Evolutionary conservation across 208 protist genomes (phyloP), one percentile per base, ranked within the genome.

Genomic region (Trypanosoma grayi): DNA sequence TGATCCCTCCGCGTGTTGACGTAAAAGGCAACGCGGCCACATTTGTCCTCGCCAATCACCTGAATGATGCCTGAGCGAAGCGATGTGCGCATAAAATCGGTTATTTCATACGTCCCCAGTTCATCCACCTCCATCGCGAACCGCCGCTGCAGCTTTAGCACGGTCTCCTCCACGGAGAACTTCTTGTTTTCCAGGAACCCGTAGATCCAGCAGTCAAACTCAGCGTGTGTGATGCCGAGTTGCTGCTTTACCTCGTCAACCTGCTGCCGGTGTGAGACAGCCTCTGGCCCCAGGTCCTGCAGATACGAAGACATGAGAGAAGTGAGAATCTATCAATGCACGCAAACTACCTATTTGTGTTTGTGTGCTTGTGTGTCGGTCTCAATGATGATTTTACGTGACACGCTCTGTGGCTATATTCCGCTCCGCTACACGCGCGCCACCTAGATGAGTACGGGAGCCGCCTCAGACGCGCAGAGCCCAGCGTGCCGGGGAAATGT

Each of bases 141-240:
- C 13, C 84, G 73, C 25, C 84, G 73, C 13, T 86, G 74, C 28
- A 91, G 59, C 54, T 91, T 91, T 10, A 65, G 69, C 11, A 91
- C 78, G 11, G 84, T 86, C 44, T 87, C 80, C 7, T 83, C 64
- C 16, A 91, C 60, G 41, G 85, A 58, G 39, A 86, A 92, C 41
- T 92, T 85, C 46, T 92, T 92, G 57, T 92, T 92, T 54, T 88
- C 81, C 8, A 92, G 61, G 39, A 92, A 92, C 9, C 79, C 73
- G 54, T 92, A 92, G 0, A 92, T 70, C 81, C 85, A 92, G 44
- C 72, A 71, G 20, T 88, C 81, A 28, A 91, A 90, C 55, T 90
- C 81, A 51, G 75, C 62, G 73, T 89, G 79, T 16, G 39, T 43
- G 43, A 93, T 85, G 50, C 72, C 74, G 25, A 93, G 48, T 34